A percentile compares a stretch with the other conserved stretches of the same genome.
Evolutionary conservation across 164 flowering plant genomes (phyloP).

Genomic region (Saururus chinensis): DNA sequence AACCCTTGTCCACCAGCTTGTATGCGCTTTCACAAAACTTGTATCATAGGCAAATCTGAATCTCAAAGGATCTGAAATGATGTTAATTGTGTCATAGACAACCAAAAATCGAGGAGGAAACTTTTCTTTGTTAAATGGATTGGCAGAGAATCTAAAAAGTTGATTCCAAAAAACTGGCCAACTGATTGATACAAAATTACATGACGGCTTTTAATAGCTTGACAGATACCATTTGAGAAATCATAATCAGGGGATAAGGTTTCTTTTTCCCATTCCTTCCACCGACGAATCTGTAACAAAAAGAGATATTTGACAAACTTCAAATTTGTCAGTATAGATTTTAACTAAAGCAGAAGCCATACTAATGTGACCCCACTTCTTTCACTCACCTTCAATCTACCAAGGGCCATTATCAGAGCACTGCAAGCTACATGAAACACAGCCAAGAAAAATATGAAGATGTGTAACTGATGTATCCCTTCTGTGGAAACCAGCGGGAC

Average conservation of each 20-base stretch:
- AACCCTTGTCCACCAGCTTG: conserved; percentile 60
- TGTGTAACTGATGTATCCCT: too few species aligned
- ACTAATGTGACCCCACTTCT: conserved; percentile 37
- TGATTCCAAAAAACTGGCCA: too few species aligned
- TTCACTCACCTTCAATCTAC: conserved; percentile 66
- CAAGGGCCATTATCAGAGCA: conserved; percentile 71
- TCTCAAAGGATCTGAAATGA: conserved; percentile 82
- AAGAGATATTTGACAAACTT: background rate
- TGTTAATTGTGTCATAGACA: too few species aligned
- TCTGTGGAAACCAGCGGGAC: conserved; percentile 58
- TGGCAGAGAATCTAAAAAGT: too few species aligned
- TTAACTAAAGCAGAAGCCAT: background rate
- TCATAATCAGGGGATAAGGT: conserved; percentile 49
- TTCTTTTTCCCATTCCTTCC: conserved; percentile 90
- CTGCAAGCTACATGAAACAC: conserved; percentile 70
- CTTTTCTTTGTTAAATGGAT: too few species aligned
- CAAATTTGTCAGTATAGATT: background rate
- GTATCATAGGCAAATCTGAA: conserved; percentile 93
- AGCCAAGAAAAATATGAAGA: conserved; percentile 90
- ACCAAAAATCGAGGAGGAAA: too few species aligned
- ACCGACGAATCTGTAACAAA: conserved; percentile 67
- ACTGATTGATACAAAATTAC: too few species aligned
- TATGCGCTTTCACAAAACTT: conserved; percentile 83
- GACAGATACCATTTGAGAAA: conserved; percentile 58
- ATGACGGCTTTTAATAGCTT: too few species aligned